Evolutionary conservation across 371 early-diverging fungal genomes (phyloP), one percentile per base, ranked within the genome.

Genomic region (Racocetra persica): DNA sequence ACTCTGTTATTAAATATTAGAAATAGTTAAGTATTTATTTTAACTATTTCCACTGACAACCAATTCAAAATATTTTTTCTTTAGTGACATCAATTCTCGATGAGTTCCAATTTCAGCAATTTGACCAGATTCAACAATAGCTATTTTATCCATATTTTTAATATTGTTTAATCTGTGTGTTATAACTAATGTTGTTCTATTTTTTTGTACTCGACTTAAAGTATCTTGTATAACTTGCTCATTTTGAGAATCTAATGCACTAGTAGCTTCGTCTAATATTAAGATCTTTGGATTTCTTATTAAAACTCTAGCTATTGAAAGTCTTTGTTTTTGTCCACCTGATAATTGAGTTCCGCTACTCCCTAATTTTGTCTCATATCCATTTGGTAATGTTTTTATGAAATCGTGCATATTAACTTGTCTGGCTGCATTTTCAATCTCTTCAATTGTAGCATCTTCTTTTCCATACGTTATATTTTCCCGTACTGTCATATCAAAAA

Each of bases 181-280:
- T 80, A 93, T 91, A 1, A 90, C 91, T 51, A 92, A 83, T 2
- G 91, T 90, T 1, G 93, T 94, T 11, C 93, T 87, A 38, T 89
- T 90, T 54, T 88, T 85, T 85, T 89, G 86, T 63, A 89, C 85
- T 24, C 73, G 73, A 41, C 91, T 91, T 22, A 94, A 84, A 1
- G 93, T 92, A 54, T 86, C 88, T 67, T 92, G 91, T 1, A 92
- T 91, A 38, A 92, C 80, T 10, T 87, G 84, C 79, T 92, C 92
- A 1, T 89, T 89, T 79, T 88, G 88, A 26, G 93, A 87, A 89
- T 98, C 97, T 45, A 97, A 83, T 1, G 94, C 93, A 59, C 93
- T 91, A 0, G 98, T 97, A 1, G 97, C 95, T 85, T 98, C 97
- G 84, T 98, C 98, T 74, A 96, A 83, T 4, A 97, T 87, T 22